Base-by-base conservation (phyloP, 768 basidiomycete genomes). In the Holtermanniella nyarrowii region DNA sequence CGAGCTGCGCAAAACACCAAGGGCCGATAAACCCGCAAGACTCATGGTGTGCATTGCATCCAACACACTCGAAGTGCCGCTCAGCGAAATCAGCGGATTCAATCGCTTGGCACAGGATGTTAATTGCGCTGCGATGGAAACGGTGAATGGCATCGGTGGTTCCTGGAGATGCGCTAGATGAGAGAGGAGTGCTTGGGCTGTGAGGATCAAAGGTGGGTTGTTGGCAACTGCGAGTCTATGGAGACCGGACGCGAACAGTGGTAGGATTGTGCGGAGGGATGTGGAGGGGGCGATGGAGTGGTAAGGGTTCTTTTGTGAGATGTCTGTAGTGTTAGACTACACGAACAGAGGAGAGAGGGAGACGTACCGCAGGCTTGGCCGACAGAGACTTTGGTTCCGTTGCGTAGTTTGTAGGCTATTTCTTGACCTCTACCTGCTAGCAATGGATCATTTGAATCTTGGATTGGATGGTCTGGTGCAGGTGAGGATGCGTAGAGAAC, bases 1-100 rank as follows among this genome's bases (percentile, higher is more conserved):
- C 39, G 22, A 45, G 42, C 3, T 45, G 53, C 26, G 58, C 2
- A 65, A 21, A 11, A 65, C 60, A 2, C 63, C 63, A 16, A 65
- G 37, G 2, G 58, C 63, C 11, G 54, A 50, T 2, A 60, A 44
- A n/a, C 60, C 60, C 24, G 58, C 25, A 7, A 59, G 48, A 24
- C 49, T 50, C 63, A 65, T 61, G 22, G 55, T 49, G 22, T 65
- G 63, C 63, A 65, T 65, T 3, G 63, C 63, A 26, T 61, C 63
- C 12, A 65, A 43, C 11, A 65, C 58, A 3, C 60, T 53, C 4
- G 60, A 57, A 0, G 57, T 53, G 0, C 53, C 54, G 4, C 54
- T 52, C 1, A 65, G 46, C 4, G 63, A 65, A 14, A 65, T 55
- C 13, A 65, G 58, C 11, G 63, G 51, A 44, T 61, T 55, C 5